Evolutionary conservation across 768 basidiomycete genomes (phyloP).

Genomic region (Solioccasus polychromus): DNA sequence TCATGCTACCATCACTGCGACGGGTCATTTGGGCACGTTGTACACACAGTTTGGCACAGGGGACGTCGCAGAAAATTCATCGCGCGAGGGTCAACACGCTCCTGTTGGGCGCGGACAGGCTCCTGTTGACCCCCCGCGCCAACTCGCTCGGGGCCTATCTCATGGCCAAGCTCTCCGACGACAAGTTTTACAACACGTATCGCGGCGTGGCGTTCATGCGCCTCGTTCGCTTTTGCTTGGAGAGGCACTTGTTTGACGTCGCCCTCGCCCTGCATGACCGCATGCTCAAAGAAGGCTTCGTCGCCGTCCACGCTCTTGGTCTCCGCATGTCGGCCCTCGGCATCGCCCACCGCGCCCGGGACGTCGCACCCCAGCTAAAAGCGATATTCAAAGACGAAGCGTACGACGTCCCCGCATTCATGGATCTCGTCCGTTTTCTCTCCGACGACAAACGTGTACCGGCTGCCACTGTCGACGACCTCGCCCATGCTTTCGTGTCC

Average conservation of each 20-base stretch:
- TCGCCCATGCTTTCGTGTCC: conserved; percentile 20
- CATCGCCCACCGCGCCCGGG: conserved; percentile 15
- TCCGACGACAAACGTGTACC: conserved; percentile 11
- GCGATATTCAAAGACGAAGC: conserved; percentile 11
- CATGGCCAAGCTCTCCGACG: conserved; percentile 20
- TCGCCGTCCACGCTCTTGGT: conserved; percentile 36
- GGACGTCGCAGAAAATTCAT: conserved; percentile 13
- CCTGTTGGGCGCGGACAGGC: conserved; percentile 26
- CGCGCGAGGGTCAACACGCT: conserved; percentile 26
- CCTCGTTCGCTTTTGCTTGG: conserved; percentile 40
- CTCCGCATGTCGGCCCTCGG: conserved; percentile 40
- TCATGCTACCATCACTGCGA: conserved; percentile 9
- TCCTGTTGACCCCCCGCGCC: conserved; percentile 19
- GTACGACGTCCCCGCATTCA: conserved; percentile 23
- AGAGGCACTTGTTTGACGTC: conserved; percentile 33
- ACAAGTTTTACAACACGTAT: conserved; percentile 28
- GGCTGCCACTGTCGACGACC: conserved; percentile 18
- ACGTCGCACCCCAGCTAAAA: conserved; percentile 1
- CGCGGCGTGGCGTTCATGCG: conserved; percentile 35
- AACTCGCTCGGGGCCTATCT: conserved; percentile 21
- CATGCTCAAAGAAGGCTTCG: conserved; percentile 40
- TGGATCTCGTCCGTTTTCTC: conserved; percentile 27
- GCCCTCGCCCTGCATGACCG: conserved; percentile 41
- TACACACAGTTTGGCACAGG: background rate
- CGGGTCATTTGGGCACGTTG: conserved; percentile 5